These are phyloP conservation scores for Nicotiana paniculata DNA, from an alignment of 257 asterid species.

Conservation along the genomic window DNA sequence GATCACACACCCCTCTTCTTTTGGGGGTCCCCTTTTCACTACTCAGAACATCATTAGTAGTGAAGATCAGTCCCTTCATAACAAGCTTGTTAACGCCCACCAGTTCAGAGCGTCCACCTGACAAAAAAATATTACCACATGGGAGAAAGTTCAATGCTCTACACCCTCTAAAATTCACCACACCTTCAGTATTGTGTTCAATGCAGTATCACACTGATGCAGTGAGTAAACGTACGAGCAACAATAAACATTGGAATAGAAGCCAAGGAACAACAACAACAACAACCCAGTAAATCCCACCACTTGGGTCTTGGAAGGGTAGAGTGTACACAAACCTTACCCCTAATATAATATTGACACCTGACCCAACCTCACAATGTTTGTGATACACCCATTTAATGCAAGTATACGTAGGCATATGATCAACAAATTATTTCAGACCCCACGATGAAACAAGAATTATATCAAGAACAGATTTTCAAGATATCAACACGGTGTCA, in stretches of 20 bases:
- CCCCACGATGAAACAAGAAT: background rate
- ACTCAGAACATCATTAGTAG: background rate
- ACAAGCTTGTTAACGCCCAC: background rate
- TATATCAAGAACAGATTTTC: background rate
- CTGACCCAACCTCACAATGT: background rate
- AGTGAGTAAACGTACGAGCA: background rate
- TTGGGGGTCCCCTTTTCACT: background rate
- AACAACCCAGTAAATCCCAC: no score
- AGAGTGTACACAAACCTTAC: no score
- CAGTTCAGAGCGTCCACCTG: background rate
- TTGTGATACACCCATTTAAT: background rate
- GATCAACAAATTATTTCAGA: background rate
- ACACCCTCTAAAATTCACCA: background rate
- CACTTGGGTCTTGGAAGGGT: no score
- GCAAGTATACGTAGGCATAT: background rate
- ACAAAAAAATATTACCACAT: background rate
- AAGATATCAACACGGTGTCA: background rate
- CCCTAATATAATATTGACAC: background rate
- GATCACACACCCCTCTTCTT: background rate
- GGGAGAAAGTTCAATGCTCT: background rate
- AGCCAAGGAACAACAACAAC: background rate
- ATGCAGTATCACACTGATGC: background rate
- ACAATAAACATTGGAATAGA: background rate
- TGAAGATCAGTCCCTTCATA: background rate
- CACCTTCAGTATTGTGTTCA: background rate